phyloP scores from a whole-genome alignment of 495 filamentous ascomycete genomes.

The Tetracladium marchalianum region DNA sequence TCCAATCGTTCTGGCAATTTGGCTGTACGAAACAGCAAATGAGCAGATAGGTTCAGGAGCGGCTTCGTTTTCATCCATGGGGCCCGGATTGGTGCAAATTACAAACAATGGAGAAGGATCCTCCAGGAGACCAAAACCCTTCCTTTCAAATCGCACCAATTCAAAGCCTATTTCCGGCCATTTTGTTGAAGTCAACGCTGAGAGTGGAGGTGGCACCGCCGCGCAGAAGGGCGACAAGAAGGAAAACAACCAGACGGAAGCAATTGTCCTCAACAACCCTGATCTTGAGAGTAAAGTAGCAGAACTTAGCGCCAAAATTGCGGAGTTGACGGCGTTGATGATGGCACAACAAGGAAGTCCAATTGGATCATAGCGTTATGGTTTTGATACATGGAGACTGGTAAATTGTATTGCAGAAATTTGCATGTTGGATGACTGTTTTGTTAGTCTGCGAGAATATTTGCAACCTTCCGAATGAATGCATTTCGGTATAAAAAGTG shows the following conservation, averaged over 20 bases:
- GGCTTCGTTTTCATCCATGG: slow-evolving; percentile 6
- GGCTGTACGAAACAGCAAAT: slow-evolving; percentile 34
- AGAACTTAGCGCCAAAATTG: slow-evolving; percentile 18
- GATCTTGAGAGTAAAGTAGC: slow-evolving; percentile 15
- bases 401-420: too few species aligned
- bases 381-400: too few species aligned
- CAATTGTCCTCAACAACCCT: slow-evolving; percentile 4
- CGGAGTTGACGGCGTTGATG: slow-evolving; percentile 19
- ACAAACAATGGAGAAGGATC: background rate
- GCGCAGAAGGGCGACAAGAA: background rate
- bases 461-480: too few species aligned
- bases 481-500: too few species aligned
- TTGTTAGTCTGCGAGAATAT: too few species aligned
- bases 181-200: background rate
- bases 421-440: too few species aligned
- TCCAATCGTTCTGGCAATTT: slow-evolving; percentile 42
- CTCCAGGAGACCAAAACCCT: slow-evolving; percentile 5
- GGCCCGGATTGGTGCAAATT: background rate
- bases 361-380: too few species aligned
- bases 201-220: background rate
- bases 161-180: slow-evolving; percentile 2
- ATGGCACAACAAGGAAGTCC: slow-evolving; percentile 17
- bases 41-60: slow-evolving; percentile 1
- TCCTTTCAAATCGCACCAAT: slow-evolving; percentile 11
- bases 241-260: background rate